phyloP scores from a whole-genome alignment of 1,139 yeast genomes.

The Eremothecium cymbalariae region DNA sequence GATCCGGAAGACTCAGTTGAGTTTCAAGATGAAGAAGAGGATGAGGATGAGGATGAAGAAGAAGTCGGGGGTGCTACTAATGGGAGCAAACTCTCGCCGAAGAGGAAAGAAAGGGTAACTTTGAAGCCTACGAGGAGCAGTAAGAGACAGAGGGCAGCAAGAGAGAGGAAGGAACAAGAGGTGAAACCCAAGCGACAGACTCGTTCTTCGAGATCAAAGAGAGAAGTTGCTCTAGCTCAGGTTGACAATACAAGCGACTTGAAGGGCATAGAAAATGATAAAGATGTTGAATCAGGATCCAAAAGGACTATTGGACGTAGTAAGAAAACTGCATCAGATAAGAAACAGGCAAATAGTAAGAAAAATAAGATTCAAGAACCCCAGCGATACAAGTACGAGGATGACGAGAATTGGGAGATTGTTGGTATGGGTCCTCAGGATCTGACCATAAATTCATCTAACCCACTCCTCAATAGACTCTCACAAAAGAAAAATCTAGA shows the following conservation, averaged over 20 bases:
- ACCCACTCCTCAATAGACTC: conserved; percentile 23
- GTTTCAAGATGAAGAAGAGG: conserved; percentile 7
- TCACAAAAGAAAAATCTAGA: conserved; percentile 26
- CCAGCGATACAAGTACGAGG: conserved; percentile 23
- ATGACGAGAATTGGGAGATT: conserved; percentile 29
- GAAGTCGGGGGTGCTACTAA: conserved; percentile 12
- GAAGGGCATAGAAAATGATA: conserved; percentile 3
- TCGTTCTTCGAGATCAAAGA: conserved; percentile 2
- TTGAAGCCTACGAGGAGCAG: conserved; percentile 14
- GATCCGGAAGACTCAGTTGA: conserved; percentile 13
- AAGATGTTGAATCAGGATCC: conserved; percentile 4
- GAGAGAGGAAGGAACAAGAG: conserved; percentile 7
- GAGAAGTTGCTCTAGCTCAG: conserved; percentile 4
- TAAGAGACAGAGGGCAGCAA: conserved; percentile 10
- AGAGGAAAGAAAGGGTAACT: conserved; percentile 9
- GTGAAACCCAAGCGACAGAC: conserved; percentile 3
- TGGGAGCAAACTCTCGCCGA: conserved; percentile 6
- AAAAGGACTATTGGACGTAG: conserved; percentile 2
- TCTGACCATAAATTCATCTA: conserved; percentile 16
- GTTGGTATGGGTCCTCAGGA: conserved; percentile 32
- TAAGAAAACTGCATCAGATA: conserved; percentile 6
- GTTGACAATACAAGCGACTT: conserved; percentile 5
- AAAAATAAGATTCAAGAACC: conserved; percentile 3
- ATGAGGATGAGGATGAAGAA: conserved; percentile 7
- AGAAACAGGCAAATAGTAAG: neutral